Conservation (phyloP, 345 rosid species). For the Salix brachista region DNA sequence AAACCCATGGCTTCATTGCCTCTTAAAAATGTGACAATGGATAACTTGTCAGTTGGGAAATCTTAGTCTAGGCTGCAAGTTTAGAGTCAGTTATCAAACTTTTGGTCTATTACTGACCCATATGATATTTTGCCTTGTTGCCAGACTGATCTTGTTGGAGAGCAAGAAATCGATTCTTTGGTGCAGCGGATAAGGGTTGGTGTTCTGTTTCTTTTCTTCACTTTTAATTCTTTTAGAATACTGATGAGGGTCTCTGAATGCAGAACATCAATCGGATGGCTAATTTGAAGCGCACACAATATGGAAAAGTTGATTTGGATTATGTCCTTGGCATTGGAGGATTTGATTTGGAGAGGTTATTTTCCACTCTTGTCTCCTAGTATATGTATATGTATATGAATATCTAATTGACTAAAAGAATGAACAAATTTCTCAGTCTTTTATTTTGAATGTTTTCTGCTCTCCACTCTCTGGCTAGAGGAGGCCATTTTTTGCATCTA, state of each 20-base stretch:
- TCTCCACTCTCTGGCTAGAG: neutral
- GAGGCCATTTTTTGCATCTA: neutral
- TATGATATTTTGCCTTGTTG: conserved; percentile 18
- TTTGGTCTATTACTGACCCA: conserved; percentile 10
- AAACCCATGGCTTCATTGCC: neutral
- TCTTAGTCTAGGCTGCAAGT: neutral
- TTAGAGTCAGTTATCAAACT: neutral
- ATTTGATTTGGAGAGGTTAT: conserved; percentile 89
- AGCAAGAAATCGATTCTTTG: conserved; percentile 53
- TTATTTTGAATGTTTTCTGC: neutral
- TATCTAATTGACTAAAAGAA: neutral
- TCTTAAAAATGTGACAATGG: neutral
- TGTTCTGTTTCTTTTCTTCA: conserved; percentile 8
- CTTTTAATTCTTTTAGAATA: conserved; percentile 9
- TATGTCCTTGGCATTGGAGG: conserved; percentile 98
- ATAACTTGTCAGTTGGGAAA: neutral
- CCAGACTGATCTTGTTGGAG: conserved; percentile 87
- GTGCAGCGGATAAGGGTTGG: conserved; percentile 72
- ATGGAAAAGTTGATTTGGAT: conserved; percentile 88
- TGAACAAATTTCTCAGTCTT: neutral
- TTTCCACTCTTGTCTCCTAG: conserved; percentile 13
- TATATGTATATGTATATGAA: conserved; percentile 15
- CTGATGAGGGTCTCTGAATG: conserved; percentile 12
- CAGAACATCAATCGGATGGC: conserved; percentile 85
- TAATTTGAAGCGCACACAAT: conserved; percentile 62